These are phyloP conservation scores for Vigna unguiculata DNA, from an alignment of 306 rosid genomes.

Conservation along the genomic window DNA sequence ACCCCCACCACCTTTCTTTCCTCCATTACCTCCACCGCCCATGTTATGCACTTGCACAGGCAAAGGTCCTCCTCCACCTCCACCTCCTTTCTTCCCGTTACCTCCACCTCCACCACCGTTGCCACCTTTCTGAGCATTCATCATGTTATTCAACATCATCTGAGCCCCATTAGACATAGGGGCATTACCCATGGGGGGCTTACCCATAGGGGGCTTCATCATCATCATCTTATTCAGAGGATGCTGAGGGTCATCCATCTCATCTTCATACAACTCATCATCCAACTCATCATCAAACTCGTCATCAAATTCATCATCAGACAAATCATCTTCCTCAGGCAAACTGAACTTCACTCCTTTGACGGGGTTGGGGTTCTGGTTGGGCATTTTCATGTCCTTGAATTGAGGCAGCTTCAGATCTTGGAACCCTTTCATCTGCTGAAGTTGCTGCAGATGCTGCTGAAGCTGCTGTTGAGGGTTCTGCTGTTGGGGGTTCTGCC, in stretches of 20 bases:
- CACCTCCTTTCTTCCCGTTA: slow-evolving; percentile 43
- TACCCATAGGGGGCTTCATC: background rate
- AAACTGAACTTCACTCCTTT: slow-evolving; percentile 66
- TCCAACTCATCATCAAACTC: slow-evolving; percentile 44
- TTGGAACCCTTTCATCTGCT: slow-evolving; percentile 76
- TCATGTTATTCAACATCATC: slow-evolving; percentile 36
- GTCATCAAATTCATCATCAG: slow-evolving; percentile 59
- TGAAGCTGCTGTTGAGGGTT: slow-evolving; percentile 47
- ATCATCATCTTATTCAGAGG: slow-evolving; percentile 49
- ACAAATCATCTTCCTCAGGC: slow-evolving; percentile 60
- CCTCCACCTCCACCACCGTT: slow-evolving; percentile 48
- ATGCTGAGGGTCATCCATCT: slow-evolving; percentile 51
- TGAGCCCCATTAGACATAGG: background rate
- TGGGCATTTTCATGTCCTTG: slow-evolving; percentile 9
- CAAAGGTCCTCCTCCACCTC: slow-evolving; percentile 32
- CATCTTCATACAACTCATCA: slow-evolving; percentile 58
- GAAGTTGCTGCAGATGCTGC: slow-evolving; percentile 62
- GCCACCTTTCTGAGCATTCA: slow-evolving; percentile 59
- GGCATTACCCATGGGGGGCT: slow-evolving; percentile 4
- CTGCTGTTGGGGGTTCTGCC: slow-evolving; percentile 46
- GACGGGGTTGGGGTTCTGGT: background rate
- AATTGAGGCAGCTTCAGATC: slow-evolving; percentile 63
- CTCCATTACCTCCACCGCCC: slow-evolving; percentile 44
- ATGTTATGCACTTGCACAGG: slow-evolving; percentile 40
- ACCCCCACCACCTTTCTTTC: slow-evolving; percentile 51